A percentile compares a stretch with the other conserved stretches of the same genome.
Conservation (phyloP, 164 flowering plant species). For the Taxillus chinensis region DNA sequence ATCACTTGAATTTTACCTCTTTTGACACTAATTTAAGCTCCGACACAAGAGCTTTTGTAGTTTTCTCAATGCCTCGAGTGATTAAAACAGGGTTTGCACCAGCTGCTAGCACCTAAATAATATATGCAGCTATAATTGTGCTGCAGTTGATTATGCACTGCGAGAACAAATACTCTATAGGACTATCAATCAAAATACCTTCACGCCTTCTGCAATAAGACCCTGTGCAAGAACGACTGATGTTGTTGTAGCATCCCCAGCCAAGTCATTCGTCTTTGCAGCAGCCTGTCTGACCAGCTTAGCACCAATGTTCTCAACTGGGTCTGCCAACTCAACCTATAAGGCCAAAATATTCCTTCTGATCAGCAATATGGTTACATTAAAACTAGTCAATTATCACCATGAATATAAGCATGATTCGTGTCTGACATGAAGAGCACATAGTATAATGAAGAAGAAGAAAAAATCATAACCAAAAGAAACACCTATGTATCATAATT, state of each 20-base stretch:
- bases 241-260: constrained; percentile 99
- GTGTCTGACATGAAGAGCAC: no score
- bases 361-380: neutral
- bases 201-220: constrained; percentile 86
- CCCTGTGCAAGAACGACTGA: constrained; percentile 99
- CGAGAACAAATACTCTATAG: neutral
- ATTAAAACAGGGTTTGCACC: constrained; percentile 97
- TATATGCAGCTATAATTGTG: no score
- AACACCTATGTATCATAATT: no score
- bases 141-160: no score
- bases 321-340: constrained; percentile 94
- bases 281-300: constrained; percentile 97
- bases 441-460: no score
- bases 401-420: no score
- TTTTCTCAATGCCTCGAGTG: constrained; percentile 95
- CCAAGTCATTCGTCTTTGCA: constrained; percentile 95
- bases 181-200: constrained; percentile 29
- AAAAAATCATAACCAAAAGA: no score
- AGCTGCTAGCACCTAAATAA: constrained; percentile 84
- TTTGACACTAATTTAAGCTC: constrained; percentile 74
- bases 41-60: constrained; percentile 71
- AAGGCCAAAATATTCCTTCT: neutral
- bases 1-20: no score
- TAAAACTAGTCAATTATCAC: no score
- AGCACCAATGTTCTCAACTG: constrained; percentile 96